These are phyloP conservation scores for Penicilliopsis zonata DNA, from an alignment of 495 filamentous ascomycete species.

Conservation along the genomic window DNA sequence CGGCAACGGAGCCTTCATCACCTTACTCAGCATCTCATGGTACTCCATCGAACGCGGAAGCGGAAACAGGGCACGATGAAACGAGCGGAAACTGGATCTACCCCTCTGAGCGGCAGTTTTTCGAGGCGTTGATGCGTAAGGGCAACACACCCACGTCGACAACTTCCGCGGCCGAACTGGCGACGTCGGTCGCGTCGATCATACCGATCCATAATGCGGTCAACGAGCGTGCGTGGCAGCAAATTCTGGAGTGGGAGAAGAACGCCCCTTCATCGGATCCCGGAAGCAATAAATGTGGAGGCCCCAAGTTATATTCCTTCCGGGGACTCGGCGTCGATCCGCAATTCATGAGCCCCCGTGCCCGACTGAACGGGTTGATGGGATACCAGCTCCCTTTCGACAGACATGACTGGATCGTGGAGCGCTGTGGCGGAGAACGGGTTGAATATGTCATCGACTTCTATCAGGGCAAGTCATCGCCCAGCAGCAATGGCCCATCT, in stretches of 20 bases:
- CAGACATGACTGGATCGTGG: conserved; percentile 93
- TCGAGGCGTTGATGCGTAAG: conserved; percentile 87
- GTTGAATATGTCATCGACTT: conserved; percentile 98
- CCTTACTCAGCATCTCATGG: conserved; percentile 28
- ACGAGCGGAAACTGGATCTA: conserved; percentile 86
- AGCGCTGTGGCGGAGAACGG: conserved; percentile 69
- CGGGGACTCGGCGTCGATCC: conserved; percentile 51
- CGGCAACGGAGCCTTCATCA: conserved; percentile 15
- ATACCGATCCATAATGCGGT: conserved; percentile 98
- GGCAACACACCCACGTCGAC: conserved; percentile 33
- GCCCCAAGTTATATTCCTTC: conserved; percentile 77
- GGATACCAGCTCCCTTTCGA: conserved; percentile 91
- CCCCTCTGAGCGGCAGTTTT: conserved; percentile 91
- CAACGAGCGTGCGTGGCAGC: conserved; percentile 76
- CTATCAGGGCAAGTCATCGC: conserved; percentile 59
- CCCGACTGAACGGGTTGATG: conserved; percentile 64
- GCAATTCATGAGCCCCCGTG: conserved; percentile 64
- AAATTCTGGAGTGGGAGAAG: conserved; percentile 77
- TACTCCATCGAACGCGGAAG: conserved; percentile 54
- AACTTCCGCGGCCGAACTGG: conserved; percentile 28
- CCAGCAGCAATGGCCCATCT: conserved; percentile 5
- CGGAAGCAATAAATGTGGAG: conserved; percentile 55
- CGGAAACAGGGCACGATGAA: conserved; percentile 54
- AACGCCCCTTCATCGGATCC: conserved; percentile 37
- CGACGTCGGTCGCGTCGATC: conserved; percentile 71